Percentiles rank a stretch among this genome's conserved stretches.
Conservation (phyloP, 495 filamentous ascomycete genomes). For the Trichoderma asperelloides region DNA sequence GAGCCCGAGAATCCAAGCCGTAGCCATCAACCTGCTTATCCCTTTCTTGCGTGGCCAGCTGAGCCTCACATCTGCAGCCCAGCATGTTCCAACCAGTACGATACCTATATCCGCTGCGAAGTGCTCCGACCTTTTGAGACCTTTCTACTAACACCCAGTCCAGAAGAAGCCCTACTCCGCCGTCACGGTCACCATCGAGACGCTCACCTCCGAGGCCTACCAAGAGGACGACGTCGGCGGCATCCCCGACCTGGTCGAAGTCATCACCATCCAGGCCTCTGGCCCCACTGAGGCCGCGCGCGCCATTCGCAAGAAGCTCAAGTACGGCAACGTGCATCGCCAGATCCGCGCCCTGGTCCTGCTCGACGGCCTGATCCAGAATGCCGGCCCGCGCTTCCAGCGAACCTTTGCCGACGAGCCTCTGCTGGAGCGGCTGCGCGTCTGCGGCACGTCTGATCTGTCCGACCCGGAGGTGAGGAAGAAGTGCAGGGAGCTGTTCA, state of each 20-base stretch:
- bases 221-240: slow-evolving; percentile 86
- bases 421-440: slow-evolving; percentile 83
- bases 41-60: neutral
- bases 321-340: slow-evolving; percentile 88
- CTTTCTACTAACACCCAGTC: neutral
- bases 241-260: slow-evolving; percentile 88
- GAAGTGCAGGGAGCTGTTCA: slow-evolving; percentile 79
- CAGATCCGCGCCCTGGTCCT: slow-evolving; percentile 86
- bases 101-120: too few species aligned
- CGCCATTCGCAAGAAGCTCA: slow-evolving; percentile 95
- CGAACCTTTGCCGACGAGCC: slow-evolving; percentile 82
- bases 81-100: slow-evolving; percentile 10
- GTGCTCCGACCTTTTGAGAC: too few species aligned
- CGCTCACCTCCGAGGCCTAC: slow-evolving; percentile 79
- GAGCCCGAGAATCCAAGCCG: neutral
- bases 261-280: slow-evolving; percentile 77
- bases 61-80: neutral
- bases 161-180: slow-evolving; percentile 93
- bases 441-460: slow-evolving; percentile 74
- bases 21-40: neutral
- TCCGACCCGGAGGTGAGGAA: slow-evolving; percentile 78
- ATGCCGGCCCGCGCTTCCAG: slow-evolving; percentile 84
- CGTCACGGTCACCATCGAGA: slow-evolving; percentile 88
- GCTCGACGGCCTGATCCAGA: slow-evolving; percentile 89
- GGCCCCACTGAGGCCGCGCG: slow-evolving; percentile 87